A percentile compares a stretch with the other conserved stretches of the same genome.
Conservation (phyloP, 371 early-diverging fungal genomes). For the Syncephalastrum racemosum region DNA sequence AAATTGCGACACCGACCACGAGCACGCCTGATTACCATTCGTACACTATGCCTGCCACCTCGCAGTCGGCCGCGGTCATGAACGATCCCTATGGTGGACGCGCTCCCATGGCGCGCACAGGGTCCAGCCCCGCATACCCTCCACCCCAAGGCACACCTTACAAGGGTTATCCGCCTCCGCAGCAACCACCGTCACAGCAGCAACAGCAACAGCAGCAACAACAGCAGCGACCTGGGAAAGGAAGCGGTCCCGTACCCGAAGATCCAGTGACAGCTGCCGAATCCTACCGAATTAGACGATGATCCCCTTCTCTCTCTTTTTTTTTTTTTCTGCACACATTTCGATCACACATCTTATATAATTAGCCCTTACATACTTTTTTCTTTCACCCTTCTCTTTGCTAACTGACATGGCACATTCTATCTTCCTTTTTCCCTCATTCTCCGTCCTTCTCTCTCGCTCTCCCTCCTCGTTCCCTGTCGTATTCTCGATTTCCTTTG, state of each 20-base stretch:
- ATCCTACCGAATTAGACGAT: slow-evolving; percentile 29
- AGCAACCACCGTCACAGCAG: slow-evolving; percentile 10
- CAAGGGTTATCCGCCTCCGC: slow-evolving; percentile 8
- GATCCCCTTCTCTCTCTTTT: slow-evolving; percentile 9
- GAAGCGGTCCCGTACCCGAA: slow-evolving; percentile 26
- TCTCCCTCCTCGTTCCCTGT: neutral
- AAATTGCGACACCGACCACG: slow-evolving; percentile 15
- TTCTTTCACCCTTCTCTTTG: neutral
- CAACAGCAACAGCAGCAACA: slow-evolving; percentile 6
- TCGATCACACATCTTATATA: neutral
- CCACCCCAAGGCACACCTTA: neutral
- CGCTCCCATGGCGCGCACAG: slow-evolving; percentile 9
- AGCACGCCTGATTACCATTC: slow-evolving; percentile 17
- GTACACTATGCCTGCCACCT: slow-evolving; percentile 9
- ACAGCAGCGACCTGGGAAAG: slow-evolving; percentile 2
- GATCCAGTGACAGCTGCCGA: slow-evolving; percentile 28
- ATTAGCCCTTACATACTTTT: neutral
- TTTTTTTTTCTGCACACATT: neutral
- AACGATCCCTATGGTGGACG: neutral
- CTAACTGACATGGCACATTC: slow-evolving; percentile 4
- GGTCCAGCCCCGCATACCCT: slow-evolving; percentile 13
- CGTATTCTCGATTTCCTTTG: slow-evolving; percentile 4
- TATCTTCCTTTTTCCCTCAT: slow-evolving; percentile 2
- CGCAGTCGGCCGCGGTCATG: slow-evolving; percentile 7
- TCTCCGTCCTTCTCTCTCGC: slow-evolving; percentile 2